phyloP scores from a whole-genome alignment of 805 yeast species.

The Saturnispora sanitii region DNA sequence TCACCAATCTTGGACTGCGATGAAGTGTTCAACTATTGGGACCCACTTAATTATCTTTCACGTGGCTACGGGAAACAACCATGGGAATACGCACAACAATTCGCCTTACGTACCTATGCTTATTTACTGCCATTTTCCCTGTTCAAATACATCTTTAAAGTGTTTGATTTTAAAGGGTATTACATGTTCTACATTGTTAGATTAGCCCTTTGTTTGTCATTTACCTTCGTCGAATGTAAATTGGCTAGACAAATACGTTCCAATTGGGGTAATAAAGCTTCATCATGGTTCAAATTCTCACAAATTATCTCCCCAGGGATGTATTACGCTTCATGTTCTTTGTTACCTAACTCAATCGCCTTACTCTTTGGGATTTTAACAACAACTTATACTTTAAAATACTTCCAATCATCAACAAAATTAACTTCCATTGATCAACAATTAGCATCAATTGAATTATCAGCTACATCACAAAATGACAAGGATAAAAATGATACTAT shows the following conservation, averaged over 20 bases:
- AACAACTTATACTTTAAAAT: constrained; percentile 30
- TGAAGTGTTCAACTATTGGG: constrained; percentile 90
- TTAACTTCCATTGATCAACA: constrained; percentile 13
- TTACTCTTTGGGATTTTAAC: constrained; percentile 43
- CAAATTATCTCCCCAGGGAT: constrained; percentile 65
- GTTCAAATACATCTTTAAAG: constrained; percentile 18
- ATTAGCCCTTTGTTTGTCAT: constrained; percentile 30
- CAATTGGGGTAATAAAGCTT: constrained; percentile 30
- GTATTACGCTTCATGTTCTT: constrained; percentile 81
- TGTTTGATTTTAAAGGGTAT: constrained; percentile 14
- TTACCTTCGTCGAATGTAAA: constrained; percentile 43
- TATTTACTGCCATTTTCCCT: constrained; percentile 46
- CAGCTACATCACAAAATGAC: constrained; percentile 11
- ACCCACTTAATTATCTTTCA: constrained; percentile 69
- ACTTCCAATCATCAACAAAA: constrained; percentile 22
- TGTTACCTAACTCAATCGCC: constrained; percentile 76
- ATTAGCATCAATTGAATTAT: constrained; percentile 14
- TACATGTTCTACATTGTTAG: constrained; percentile 47
- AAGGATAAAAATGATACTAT: constrained; percentile 11
- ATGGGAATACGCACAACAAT: constrained; percentile 92
- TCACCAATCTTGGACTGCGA: constrained; percentile 87
- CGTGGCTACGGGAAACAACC: constrained; percentile 88
- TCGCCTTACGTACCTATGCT: constrained; percentile 79
- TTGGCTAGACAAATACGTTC: constrained; percentile 35
- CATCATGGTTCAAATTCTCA: constrained; percentile 55